Base-by-base conservation (phyloP, 345 rosid genomes). In the Citrus australasica region DNA sequence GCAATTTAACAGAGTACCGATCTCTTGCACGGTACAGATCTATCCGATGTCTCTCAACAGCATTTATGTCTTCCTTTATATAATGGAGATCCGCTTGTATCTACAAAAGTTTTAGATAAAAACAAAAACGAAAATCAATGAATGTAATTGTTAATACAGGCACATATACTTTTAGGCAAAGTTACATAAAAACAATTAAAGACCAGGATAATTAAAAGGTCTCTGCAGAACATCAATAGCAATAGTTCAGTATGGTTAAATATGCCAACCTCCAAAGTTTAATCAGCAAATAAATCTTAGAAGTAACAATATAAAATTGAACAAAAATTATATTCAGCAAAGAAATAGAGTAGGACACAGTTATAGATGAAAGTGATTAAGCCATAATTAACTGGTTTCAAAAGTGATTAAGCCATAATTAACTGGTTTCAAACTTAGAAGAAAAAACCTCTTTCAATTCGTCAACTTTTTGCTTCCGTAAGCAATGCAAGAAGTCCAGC, bases 391-490 rank as follows among this genome's bases (percentile, higher is more conserved):
- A 37, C 17, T 27, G 66, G 35, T 33, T 64, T 46, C 42, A 32
- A 27, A 35, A 72, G 38, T 24, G 64, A 51, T 16, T 13, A 67
- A 25, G 73, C 58, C 24, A 75, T 22, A 28, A 35, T 61, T 63
- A 62, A 37, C 17, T 27, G 66, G 35, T 35, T 64, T 46, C 46
- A 32, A 65, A 33, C n/a, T 33, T 55, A 59, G 27, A 35, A 32
- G 37, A 48, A 78, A 88, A 66, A 77, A 96, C 99, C 98, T 92
- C 97, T 75, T 85, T 89, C 62, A 96, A 82, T 83, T 96, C 98
- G 76, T 92, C 98, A 76, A 86, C 94, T 84, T 92, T 94, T 83
- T 92, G 97, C 90, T 94, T 96, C 80, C 92, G 85, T 70, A 94
- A 83, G 85, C 92, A 89, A 67, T 89, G 91, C 86, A 96, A 85